Evolutionary conservation across 2,329 filamentous ascomycete species (phyloP).

Genomic region (Aspergillus pseudoterreus): DNA sequence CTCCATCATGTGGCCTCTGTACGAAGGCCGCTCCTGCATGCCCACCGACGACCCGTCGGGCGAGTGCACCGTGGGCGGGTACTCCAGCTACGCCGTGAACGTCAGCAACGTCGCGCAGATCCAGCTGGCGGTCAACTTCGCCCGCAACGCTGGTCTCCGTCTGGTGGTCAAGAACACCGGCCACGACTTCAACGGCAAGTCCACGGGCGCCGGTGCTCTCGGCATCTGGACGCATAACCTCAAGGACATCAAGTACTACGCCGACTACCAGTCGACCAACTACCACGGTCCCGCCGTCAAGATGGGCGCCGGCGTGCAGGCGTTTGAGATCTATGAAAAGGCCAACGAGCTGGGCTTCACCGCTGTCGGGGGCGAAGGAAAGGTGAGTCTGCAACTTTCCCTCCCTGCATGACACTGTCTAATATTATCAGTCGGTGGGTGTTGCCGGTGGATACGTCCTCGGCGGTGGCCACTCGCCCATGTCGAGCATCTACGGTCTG

Average conservation of each 20-base stretch:
- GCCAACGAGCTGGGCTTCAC: constrained; percentile 45
- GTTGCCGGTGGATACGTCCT: constrained; percentile 58
- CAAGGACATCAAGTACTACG: constrained; percentile 41
- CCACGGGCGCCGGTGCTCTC: constrained; percentile 45
- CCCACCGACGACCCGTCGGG: constrained; percentile 21
- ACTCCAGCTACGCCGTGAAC: constrained; percentile 35
- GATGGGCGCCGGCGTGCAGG: constrained; percentile 53
- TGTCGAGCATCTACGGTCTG: constrained; percentile 54
- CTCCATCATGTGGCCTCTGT: constrained; percentile 27
- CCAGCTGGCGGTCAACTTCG: constrained; percentile 30
- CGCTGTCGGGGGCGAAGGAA: constrained; percentile 49
- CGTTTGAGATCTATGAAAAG: constrained; percentile 46
- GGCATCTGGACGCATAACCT: constrained; percentile 50
- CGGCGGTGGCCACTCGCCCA: constrained; percentile 56
- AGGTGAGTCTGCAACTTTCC: neutral
- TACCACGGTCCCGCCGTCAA: constrained; percentile 53
- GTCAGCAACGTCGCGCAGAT: constrained; percentile 31
- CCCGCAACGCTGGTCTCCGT: constrained; percentile 29
- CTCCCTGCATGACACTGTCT: neutral
- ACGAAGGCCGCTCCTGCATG: constrained; percentile 23
- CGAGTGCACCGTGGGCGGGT: constrained; percentile 28
- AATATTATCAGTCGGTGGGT: constrained; percentile 48
- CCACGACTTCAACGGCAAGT: constrained; percentile 48
- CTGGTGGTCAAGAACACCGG: constrained; percentile 45
- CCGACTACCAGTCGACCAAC: constrained; percentile 32